Evolutionary conservation across 2,329 filamentous ascomycete species (phyloP), one percentile per base, ranked within the genome.

Genomic region (Nothomitra cinnamomea): DNA sequence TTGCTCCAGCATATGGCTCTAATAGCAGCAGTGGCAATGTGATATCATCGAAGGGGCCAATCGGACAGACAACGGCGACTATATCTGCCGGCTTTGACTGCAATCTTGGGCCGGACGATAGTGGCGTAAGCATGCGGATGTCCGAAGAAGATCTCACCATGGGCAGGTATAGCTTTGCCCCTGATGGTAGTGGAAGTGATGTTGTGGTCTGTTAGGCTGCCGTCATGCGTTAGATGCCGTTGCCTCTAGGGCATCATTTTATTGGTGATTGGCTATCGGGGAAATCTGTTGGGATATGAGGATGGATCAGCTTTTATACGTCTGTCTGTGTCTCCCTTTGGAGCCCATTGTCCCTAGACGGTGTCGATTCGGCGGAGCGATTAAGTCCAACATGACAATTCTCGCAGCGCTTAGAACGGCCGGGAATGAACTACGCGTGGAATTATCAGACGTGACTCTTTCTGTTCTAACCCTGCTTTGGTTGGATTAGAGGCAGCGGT

Each of bases 61-160:
- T 32, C 19, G 25, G 42, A 10, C 38, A 36, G 19, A 38, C 41
- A 13, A 19, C 52, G 2, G 21, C 24, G 40, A 32, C 28, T 5
- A 42, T 8, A 32, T 15, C 40, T n/a, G 41, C 42, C 19, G 19
- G 10, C 15, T 47, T 43, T 42, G 42, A n/a, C 17, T 25, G 12
- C 21, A 32, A 41, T n/a, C 6, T 43, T 6, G 52, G 41, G 13
- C 52, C 38, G 8, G 52, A 53, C 21, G 52, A 53, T 21, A 43
- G 38, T 6, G 52, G 52, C 4, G 41, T 53, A 12, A 48, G 52
- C 25, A 43, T 53, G 38, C 25, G 19, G 22, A 43, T 49, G 52
- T 45, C 38, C n/a, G 52, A 53, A 12, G 52, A 53, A 7, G 52
- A 53, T 7, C 52, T 53, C 25, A 19, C 40, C 5, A 43, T 53